Conservation (phyloP, 805 yeast genomes). For the Metschnikowia henanensis region DNA sequence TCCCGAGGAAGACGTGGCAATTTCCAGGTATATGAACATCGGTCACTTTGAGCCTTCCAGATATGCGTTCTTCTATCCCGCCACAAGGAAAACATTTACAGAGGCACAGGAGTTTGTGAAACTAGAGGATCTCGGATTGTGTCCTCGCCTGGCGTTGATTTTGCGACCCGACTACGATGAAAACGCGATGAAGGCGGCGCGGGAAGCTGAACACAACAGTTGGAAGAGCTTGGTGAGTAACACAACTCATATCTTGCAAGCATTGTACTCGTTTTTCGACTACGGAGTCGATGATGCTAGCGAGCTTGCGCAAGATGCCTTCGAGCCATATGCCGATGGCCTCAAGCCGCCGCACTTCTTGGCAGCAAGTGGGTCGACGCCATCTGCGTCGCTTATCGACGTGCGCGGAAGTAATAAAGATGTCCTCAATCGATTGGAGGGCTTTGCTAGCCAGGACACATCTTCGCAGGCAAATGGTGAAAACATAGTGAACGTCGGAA, state of each 20-base stretch:
- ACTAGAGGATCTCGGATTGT: constrained; percentile 54
- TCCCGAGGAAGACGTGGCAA: constrained; percentile 13
- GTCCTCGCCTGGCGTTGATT: constrained; percentile 73
- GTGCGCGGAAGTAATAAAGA: not conserved
- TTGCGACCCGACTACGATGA: constrained; percentile 57
- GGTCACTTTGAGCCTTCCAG: constrained; percentile 54
- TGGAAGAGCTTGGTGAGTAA: constrained; percentile 1
- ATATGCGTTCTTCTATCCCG: constrained; percentile 38
- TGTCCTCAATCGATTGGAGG: not conserved
- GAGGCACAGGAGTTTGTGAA: constrained; percentile 54
- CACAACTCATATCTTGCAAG: constrained; percentile 19
- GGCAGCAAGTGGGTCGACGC: constrained; percentile 6
- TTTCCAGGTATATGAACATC: constrained; percentile 10
- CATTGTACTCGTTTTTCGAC: constrained; percentile 42
- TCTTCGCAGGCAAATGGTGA: constrained; percentile 11
- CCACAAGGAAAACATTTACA: constrained; percentile 49
- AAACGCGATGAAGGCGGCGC: constrained; percentile 14
- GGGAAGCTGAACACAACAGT: constrained; percentile 8
- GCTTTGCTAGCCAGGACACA: not conserved
- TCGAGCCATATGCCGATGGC: not conserved
- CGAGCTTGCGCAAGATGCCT: constrained; percentile 12
- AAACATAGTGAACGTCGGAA: constrained; percentile 1
- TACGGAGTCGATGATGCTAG: constrained; percentile 35
- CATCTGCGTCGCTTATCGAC: constrained; percentile 7
- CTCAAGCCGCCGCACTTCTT: constrained; percentile 8